phyloP scores from a whole-genome alignment of 495 filamentous ascomycete genomes.

The Tuber indicum region DNA sequence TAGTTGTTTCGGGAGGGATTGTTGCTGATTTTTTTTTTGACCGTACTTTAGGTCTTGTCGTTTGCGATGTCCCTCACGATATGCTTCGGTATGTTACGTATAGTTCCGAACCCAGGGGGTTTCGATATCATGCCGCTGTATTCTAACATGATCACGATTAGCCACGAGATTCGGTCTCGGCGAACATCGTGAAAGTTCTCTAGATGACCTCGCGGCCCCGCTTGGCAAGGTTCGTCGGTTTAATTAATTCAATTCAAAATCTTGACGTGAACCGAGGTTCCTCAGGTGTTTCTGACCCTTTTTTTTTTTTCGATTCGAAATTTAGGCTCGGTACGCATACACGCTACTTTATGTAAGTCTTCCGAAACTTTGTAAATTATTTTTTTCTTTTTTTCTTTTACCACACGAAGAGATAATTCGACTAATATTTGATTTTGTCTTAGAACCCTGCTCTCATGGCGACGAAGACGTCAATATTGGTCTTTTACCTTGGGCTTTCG shows the following conservation, averaged over 20 bases:
- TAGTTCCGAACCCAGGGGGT: not conserved
- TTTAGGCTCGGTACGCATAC: constrained; percentile 30
- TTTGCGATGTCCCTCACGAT: constrained; percentile 72
- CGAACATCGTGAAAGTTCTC: not conserved
- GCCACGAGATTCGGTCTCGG: constrained; percentile 1
- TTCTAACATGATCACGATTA: not conserved
- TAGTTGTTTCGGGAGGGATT: not conserved
- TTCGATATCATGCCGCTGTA: not conserved
- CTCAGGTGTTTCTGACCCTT: not conserved
- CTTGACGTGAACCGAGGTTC: not conserved
- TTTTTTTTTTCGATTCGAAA: not conserved
- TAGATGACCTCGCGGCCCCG: not conserved
- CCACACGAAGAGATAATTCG: not conserved
- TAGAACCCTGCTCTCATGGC: constrained; percentile 85
- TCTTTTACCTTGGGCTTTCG: constrained; percentile 77
- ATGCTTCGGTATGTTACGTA: constrained; percentile 57
- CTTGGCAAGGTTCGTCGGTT: not conserved
- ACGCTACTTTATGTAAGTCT: constrained; percentile 34
- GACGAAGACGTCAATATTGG: constrained; percentile 83
- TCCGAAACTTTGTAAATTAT: not conserved
- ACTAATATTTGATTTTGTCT: constrained; percentile 22
- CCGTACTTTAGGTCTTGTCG: constrained; percentile 53
- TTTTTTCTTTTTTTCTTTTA: not conserved
- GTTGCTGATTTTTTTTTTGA: constrained; percentile 9
- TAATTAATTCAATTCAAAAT: not conserved